Evolutionary conservation across 1,284 basidiomycete genomes (phyloP), one percentile per base, ranked within the genome.

Genomic region (Malassezia nana): DNA sequence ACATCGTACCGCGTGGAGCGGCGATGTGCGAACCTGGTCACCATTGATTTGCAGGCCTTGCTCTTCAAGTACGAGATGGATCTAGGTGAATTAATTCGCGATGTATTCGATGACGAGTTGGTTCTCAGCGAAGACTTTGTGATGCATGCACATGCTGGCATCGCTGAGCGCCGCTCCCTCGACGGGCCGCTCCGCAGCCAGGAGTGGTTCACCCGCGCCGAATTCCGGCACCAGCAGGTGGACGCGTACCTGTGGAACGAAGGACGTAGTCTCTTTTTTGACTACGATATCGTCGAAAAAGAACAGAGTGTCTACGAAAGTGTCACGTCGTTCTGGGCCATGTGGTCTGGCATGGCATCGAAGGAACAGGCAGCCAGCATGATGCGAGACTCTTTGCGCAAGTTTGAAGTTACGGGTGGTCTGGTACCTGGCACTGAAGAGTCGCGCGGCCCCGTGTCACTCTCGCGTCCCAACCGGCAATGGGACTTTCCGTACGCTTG

Each of bases 181-280:
- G 77, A 79, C 25, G 56, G 59, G 16, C 64, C 64, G 2, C 68
- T 72, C 54, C 65, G 55, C 18, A 66, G 64, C 31, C 52, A 55
- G 4, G 70, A 71, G 47, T 74, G 71, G 71, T 68, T 72, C 26
- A 66, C 62, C 2, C 58, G 71, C 16, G 71, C 71, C 2, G 68
- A 61, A 0, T 60, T 64, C 55, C 63, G 71, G 26, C 69, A 69
- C 54, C 79, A 83, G 52, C 82, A 84, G 72, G 91, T 96, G 72
- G 89, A 96, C 79, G 83, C 85, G 76, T 92, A 94, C 77, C 89
- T 67, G 89, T 77, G 94, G 94, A 94, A 96, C 75, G 90, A 95
- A 74, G 89, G 84, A 73, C 86, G 88, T 79, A 83, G 82, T 62
- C 78, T 96, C 69, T 98, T 91, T 80, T 94, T 89, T 73, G 92